phyloP scores from a whole-genome alignment of 257 asterid genomes.

The Fraxinus anomala region DNA sequence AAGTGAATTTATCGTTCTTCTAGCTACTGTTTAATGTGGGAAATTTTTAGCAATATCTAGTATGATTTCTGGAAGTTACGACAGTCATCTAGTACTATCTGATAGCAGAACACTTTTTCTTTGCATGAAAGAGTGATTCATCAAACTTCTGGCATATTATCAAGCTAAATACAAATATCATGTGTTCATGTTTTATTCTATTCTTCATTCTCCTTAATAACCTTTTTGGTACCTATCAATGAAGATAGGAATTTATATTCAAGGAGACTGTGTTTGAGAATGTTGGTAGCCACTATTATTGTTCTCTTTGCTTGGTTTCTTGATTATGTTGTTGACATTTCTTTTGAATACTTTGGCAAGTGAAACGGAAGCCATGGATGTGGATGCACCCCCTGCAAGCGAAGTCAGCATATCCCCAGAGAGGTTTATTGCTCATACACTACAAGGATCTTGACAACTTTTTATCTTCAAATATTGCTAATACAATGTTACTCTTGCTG shows the following conservation, averaged over 20 bases:
- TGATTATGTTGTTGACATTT: slow-evolving; percentile 19
- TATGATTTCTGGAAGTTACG: background rate
- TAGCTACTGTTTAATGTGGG: background rate
- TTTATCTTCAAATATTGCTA: slow-evolving; percentile 1
- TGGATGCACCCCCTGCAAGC: slow-evolving; percentile 59
- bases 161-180: background rate
- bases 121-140: background rate
- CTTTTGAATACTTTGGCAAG: slow-evolving; percentile 34
- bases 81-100: background rate
- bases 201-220: background rate
- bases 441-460: slow-evolving; percentile 7
- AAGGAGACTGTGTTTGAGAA: background rate
- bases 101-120: background rate
- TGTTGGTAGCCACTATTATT: background rate
- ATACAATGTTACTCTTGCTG: slow-evolving; percentile 15
- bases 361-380: slow-evolving; percentile 71
- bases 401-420: slow-evolving; percentile 42
- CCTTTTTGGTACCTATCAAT: background rate
- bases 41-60: background rate
- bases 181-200: background rate
- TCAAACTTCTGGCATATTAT: background rate
- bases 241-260: background rate
- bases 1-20: background rate
- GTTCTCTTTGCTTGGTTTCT: background rate
- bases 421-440: slow-evolving; percentile 47